Base-by-base conservation (phyloP, 176 grass and related monocot genomes). In the Triticum aestivum region DNA sequence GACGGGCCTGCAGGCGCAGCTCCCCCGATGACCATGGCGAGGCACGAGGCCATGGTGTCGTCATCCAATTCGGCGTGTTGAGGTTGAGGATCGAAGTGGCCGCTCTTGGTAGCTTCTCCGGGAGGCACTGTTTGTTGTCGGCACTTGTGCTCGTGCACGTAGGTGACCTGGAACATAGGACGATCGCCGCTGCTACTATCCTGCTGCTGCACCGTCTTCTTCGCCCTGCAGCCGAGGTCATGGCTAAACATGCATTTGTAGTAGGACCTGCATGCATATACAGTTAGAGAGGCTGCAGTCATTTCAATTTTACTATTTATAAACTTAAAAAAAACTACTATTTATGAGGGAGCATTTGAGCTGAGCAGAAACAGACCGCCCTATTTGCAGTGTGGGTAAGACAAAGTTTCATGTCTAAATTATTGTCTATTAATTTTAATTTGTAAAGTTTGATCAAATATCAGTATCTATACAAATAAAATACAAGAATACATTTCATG, bases 71-170 rank as follows among this genome's bases (percentile, higher is more conserved):
- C 6, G 13, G 13, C 29, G 27, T 3, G 65, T 6, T 15, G 65
- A 67, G n/a, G 64, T 8, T 33, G 69, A 73, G n/a, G 38, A 45
- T 45, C n/a, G 24, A 26, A 11, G 9, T n/a, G 68, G 68, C 34
- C 68, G 30, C 66, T 69, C 34, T 5, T 47, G 1, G 41, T 27
- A 49, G 42, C 21, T 49, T 47, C 29, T 20, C 0, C 26, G 74
- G 23, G 30, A 4, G 14, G 23, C n/a, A 47, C 44, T 58, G 54
- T 18, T 20, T 58, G 3, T 52, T 66, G 44, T 3, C 45, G 86
- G 87, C 90, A 92, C 4, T 80, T 80, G 87, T 92, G 90, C n/a
- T 84, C 27, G 79, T 86, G 75, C 41, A 83, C n/a, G 90, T 92
- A 92, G 56, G 79, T 83, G 27, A 92, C 87, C 14, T 63, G 37